Evolutionary conservation across 1,284 basidiomycete genomes (phyloP).

Genomic region (Ganoderma resinaceum): DNA sequence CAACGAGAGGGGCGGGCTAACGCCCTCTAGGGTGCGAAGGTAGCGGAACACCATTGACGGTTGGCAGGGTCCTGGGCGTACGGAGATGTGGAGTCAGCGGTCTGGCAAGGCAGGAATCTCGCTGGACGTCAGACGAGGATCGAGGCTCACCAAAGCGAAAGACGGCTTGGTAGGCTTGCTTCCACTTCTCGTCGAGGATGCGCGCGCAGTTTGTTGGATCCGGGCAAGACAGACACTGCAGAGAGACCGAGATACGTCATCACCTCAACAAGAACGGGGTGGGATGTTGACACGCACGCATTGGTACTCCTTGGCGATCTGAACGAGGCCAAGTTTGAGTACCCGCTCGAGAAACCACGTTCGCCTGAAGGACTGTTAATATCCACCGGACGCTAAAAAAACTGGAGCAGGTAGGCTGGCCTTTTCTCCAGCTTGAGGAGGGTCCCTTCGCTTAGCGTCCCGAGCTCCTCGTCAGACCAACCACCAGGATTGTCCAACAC

Average conservation of each 20-base stretch:
- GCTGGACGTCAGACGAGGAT: conserved; percentile 23
- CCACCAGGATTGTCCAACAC: conserved; percentile 90
- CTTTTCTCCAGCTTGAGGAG: conserved; percentile 88
- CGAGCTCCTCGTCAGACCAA: conserved; percentile 84
- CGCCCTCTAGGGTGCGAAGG: conserved; percentile 81
- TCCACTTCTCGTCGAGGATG: conserved; percentile 95
- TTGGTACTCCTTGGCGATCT: conserved; percentile 90
- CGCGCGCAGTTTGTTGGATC: conserved; percentile 82
- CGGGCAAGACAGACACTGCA: conserved; percentile 83
- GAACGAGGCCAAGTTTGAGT: conserved; percentile 87
- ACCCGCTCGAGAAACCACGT: conserved; percentile 96
- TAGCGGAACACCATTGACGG: conserved; percentile 92
- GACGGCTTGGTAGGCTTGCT: conserved; percentile 85
- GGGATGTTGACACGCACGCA: conserved; percentile 59
- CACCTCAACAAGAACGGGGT: neutral
- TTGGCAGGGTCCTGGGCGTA: conserved; percentile 71
- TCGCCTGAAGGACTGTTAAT: conserved; percentile 52
- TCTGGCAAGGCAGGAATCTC: neutral
- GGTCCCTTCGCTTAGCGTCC: conserved; percentile 80
- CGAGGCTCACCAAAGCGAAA: conserved; percentile 77
- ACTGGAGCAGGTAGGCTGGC: conserved; percentile 46
- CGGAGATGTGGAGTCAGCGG: conserved; percentile 19
- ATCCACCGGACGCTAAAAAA: neutral
- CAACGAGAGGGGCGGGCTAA: conserved; percentile 80
- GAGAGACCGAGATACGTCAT: neutral